phyloP scores from a whole-genome alignment of 345 rosid genomes.

The Hibiscus syriacus region DNA sequence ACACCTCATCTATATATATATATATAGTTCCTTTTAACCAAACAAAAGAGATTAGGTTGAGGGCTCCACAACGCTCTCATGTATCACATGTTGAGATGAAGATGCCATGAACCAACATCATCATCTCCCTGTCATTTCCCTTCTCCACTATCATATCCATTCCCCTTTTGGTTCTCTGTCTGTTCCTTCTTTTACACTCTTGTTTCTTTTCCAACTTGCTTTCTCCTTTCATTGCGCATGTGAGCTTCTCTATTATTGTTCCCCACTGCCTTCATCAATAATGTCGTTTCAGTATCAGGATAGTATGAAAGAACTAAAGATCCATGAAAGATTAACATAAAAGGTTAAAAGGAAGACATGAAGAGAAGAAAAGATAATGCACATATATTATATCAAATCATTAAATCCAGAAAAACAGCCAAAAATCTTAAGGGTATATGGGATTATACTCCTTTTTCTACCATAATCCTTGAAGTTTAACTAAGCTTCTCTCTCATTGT shows the following conservation, averaged over 20 bases:
- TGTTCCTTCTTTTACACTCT: neutral
- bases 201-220: constrained; percentile 12
- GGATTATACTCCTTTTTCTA: constrained; percentile 23
- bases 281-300: constrained; percentile 8
- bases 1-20: neutral
- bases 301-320: constrained; percentile 13
- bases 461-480: constrained; percentile 14
- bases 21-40: neutral
- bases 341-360: constrained; percentile 15
- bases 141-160: too few species aligned
- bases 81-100: neutral
- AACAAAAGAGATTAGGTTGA: constrained; percentile 7
- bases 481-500: constrained; percentile 47
- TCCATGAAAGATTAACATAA: constrained; percentile 22
- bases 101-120: constrained; percentile 8
- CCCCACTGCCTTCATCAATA: constrained; percentile 21
- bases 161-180: constrained; percentile 15
- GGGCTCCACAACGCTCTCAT: neutral
- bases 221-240: constrained; percentile 24
- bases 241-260: constrained; percentile 26
- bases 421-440: constrained; percentile 24
- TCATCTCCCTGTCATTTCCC: constrained; percentile 25
- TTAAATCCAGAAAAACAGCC: constrained; percentile 20
- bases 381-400: constrained; percentile 38
- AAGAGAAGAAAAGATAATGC: constrained; percentile 34